Evolutionary conservation across 495 filamentous ascomycete species (phyloP).

Genomic region (Hypoxylon perforatum): DNA sequence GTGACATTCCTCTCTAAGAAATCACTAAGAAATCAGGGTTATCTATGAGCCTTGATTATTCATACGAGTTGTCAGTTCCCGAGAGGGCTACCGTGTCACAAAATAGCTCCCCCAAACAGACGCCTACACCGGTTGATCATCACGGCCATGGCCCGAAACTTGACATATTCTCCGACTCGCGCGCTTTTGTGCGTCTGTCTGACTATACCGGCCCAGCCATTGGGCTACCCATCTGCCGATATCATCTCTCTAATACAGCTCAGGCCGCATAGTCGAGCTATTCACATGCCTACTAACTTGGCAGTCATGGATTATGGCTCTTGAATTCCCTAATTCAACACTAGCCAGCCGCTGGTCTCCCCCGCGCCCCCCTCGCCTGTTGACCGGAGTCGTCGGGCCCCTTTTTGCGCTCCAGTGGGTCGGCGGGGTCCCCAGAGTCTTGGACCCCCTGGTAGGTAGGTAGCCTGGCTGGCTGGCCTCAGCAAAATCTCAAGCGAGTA

Average conservation of each 20-base stretch:
- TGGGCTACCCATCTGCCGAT: conserved; percentile 44
- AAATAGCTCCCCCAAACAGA: conserved; percentile 7
- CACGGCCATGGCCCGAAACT: conserved; percentile 35
- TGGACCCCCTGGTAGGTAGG: conserved; percentile 28
- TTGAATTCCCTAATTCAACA: conserved; percentile 32
- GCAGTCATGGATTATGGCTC: conserved; percentile 31
- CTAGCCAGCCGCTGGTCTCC: conserved; percentile 22
- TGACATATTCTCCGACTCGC: conserved; percentile 34
- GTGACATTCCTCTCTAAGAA: too few species aligned
- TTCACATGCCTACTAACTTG: conserved; percentile 42
- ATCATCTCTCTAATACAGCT: conserved; percentile 34
- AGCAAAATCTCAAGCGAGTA: conserved; percentile 23
- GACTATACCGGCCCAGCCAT: conserved; percentile 34
- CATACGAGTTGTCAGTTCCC: conserved; percentile 30
- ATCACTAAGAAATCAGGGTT: conserved; percentile 10
- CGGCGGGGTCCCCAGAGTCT: conserved; percentile 38
- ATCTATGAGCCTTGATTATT: conserved; percentile 28
- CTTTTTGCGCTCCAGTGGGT: conserved; percentile 32
- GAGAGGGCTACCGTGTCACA: conserved; percentile 36
- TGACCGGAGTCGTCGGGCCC: conserved; percentile 24
- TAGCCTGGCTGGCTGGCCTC: conserved; percentile 5
- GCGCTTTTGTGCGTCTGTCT: conserved; percentile 25
- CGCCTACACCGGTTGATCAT: conserved; percentile 34
- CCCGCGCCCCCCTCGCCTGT: conserved; percentile 30
- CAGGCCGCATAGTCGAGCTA: conserved; percentile 28